Base-by-base conservation (phyloP, 2,329 filamentous ascomycete species). In the Botryotinia convoluta region DNA sequence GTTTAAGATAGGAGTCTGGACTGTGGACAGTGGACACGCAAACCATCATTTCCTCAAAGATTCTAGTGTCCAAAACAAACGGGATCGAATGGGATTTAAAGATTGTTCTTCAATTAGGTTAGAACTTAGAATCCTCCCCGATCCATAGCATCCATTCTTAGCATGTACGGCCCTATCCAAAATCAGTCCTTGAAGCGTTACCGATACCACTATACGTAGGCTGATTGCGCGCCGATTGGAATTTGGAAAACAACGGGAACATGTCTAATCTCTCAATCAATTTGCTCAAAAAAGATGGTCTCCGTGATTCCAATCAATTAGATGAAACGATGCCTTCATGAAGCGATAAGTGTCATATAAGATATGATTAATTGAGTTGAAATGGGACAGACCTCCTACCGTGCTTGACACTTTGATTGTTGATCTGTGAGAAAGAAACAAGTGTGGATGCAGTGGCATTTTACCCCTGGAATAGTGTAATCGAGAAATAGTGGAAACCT, bases 381-480 rank as follows among this genome's bases (percentile, higher is more conserved):
- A 39, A 22, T 51, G 22, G 45, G 32, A 51, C 44, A 67, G 64
- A 67, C 64, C 64, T 67, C 61, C 35, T 63, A 51, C 57, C 59
- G 54, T 71, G 68, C 68, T 71, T 71, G 68, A 71, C 68, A 48
- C 44, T 63, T 71, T n/a, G 42, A 39, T 62, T 64, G 44, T 54
- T 69, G 72, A 73, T 68, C 73, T 72, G 69, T 35, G 54, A 48
- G 67, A 60, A 59, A 26, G 10, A 8, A 32, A 42, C 26, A 42
- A 51, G 60, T 29, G 61, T 72, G 61, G 61, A 68, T 72, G 48
- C 62, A 8, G 62, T 72, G 62, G 57, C 32, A 62, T 59, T 67
- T 44, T 59, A 44, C 73, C 76, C 74, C 73, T 75, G 74, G 72
- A 59, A 45, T 61, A 76, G 73, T 70, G 68, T 42, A 22, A 12